Percentiles rank a stretch among this genome's conserved stretches.
Evolutionary conservation across 768 basidiomycete genomes (phyloP).

Genomic region (Fomitopsis pulvina): DNA sequence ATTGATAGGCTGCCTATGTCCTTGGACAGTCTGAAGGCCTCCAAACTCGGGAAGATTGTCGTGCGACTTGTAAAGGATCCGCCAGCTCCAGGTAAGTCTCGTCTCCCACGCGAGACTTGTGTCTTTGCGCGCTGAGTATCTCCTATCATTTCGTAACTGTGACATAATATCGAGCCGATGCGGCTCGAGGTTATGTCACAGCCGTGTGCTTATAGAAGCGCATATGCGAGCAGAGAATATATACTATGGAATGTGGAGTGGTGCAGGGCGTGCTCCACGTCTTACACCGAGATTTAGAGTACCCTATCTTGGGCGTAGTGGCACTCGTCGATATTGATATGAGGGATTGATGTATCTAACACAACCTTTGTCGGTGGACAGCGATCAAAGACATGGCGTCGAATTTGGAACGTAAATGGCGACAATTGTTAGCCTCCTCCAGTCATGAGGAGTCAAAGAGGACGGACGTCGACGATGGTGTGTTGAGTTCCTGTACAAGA

Average conservation of each 20-base stretch:
- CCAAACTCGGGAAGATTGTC: conserved; percentile 76
- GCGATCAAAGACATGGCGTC: conserved; percentile 92
- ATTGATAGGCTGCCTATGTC: conserved; percentile 79
- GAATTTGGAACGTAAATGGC: conserved; percentile 83
- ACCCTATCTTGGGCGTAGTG: no score
- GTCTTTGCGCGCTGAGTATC: no score
- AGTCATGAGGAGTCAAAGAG: conserved; percentile 35
- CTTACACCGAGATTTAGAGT: no score
- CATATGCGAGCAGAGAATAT: no score
- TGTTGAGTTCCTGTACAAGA: conserved; percentile 48
- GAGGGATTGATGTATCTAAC: conserved; percentile 5
- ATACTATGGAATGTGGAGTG: no score
- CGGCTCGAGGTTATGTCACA: no score
- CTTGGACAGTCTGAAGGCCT: conserved; percentile 57
- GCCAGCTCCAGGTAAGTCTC: conserved; percentile 70
- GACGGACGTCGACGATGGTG: conserved; percentile 54
- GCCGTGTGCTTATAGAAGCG: no score
- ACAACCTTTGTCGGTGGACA: conserved; percentile 20
- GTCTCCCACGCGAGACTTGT: no score
- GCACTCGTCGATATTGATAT: no score
- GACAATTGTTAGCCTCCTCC: conserved; percentile 45
- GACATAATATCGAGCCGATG: background rate
- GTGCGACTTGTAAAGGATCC: conserved; percentile 72
- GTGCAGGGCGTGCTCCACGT: no score
- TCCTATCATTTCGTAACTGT: no score